phyloP scores from a whole-genome alignment of 2,329 filamentous ascomycete genomes.

The Calonectria pteridis region DNA sequence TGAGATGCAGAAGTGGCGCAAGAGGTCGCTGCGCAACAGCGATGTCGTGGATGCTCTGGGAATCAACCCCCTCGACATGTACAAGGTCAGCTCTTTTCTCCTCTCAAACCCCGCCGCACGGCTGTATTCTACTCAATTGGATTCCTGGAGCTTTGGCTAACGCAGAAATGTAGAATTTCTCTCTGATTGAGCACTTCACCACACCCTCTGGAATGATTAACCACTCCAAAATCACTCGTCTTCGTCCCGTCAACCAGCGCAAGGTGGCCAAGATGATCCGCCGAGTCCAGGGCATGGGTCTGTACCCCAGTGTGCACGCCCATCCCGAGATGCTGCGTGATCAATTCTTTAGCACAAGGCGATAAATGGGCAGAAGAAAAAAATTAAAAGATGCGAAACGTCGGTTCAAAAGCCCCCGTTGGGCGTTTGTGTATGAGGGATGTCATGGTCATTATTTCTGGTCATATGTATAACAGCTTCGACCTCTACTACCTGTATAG shows the following conservation, averaged over 20 bases:
- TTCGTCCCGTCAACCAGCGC: constrained; percentile 91
- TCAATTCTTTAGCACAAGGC: constrained; percentile 46
- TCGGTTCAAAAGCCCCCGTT: constrained; percentile 5
- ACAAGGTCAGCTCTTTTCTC: constrained; percentile 73
- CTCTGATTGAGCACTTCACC: constrained; percentile 90
- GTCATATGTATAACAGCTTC: constrained; percentile 53
- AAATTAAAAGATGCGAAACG: not conserved
- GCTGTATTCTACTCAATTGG: not conserved
- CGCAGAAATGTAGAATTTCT: constrained; percentile 78
- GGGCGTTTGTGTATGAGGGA: constrained; percentile 32
- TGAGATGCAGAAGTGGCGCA: constrained; percentile 87
- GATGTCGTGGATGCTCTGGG: constrained; percentile 87
- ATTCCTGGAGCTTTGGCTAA: constrained; percentile 10
- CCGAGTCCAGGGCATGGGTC: constrained; percentile 86
- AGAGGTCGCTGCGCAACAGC: constrained; percentile 64
- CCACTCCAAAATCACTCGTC: constrained; percentile 79
- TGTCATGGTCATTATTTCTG: constrained; percentile 44
- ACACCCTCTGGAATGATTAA: constrained; percentile 88
- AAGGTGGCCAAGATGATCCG: constrained; percentile 94
- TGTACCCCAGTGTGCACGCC: constrained; percentile 90
- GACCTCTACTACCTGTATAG: constrained; percentile 49
- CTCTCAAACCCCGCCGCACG: not conserved
- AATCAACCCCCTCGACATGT: constrained; percentile 85
- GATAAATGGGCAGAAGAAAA: constrained; percentile 19
- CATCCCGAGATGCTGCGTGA: constrained; percentile 84